Percentiles rank a stretch among this genome's conserved stretches.
Evolutionary conservation across 192 early-diverging fungal species (phyloP).

Genomic region (Linnemannia exigua): DNA sequence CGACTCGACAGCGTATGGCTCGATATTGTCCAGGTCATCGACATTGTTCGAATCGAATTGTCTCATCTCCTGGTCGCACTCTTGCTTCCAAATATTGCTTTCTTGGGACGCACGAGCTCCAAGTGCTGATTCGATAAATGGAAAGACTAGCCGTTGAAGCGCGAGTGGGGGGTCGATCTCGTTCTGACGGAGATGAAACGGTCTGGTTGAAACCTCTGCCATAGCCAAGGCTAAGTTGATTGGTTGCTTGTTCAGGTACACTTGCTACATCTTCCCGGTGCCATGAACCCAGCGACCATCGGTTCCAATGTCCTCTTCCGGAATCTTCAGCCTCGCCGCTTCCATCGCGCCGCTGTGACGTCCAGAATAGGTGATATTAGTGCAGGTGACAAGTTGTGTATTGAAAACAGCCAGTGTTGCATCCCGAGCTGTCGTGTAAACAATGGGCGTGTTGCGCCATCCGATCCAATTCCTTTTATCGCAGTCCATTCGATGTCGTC

Average conservation of each 20-base stretch:
- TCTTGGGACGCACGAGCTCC: too few relatives aligned
- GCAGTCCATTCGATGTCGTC: not conserved
- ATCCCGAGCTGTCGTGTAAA: not conserved
- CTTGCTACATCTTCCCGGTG: not conserved
- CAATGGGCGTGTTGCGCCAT: not conserved
- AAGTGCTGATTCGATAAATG: slow-evolving; percentile 14
- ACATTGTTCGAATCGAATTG: not conserved
- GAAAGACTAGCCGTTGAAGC: slow-evolving; percentile 15
- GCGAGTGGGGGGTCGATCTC: not conserved
- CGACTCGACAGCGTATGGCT: not conserved
- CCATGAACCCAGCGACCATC: slow-evolving; percentile 1
- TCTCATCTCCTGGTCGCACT: slow-evolving; percentile 12
- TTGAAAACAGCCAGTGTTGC: not conserved
- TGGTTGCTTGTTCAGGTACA: not conserved
- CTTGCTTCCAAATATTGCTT: not conserved
- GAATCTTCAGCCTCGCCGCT: not conserved
- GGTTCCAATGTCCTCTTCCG: not conserved
- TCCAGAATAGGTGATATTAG: slow-evolving; percentile 16
- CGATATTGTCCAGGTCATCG: not conserved
- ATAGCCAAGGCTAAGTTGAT: not conserved
- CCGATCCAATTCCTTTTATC: not conserved
- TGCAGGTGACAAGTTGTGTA: not conserved
- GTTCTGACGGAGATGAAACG: slow-evolving; percentile 8
- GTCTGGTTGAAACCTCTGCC: not conserved
- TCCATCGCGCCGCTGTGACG: slow-evolving; percentile 1